Evolutionary conservation across 2,329 filamentous ascomycete genomes (phyloP).

Genomic region (Trichoderma atrobrunneum): DNA sequence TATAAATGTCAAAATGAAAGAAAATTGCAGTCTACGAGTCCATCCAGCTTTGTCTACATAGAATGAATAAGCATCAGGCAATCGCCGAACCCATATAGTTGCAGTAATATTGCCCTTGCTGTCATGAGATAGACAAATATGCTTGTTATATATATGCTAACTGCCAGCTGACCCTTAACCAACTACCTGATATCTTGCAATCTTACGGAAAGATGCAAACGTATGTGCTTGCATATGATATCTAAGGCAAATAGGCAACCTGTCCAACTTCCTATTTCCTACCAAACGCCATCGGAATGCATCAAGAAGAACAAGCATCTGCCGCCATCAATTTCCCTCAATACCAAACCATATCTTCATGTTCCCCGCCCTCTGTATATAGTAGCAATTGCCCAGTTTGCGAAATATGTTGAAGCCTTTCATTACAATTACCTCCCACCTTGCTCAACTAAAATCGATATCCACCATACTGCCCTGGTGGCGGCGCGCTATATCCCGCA

Average conservation of each 20-base stretch:
- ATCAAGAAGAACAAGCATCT: slow-evolving; percentile 12
- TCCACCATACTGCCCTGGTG: slow-evolving; percentile 37
- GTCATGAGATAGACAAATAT: background rate
- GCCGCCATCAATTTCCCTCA: background rate
- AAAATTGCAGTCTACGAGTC: background rate
- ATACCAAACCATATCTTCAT: background rate
- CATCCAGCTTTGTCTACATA: background rate
- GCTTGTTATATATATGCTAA: background rate
- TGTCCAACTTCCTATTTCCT: slow-evolving; percentile 11
- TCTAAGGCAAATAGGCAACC: slow-evolving; percentile 14
- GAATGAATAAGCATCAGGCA: background rate
- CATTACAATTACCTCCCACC: background rate
- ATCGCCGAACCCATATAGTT: background rate
- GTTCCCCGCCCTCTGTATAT: background rate
- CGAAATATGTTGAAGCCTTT: background rate
- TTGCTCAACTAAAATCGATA: slow-evolving; percentile 32
- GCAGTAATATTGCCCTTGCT: background rate
- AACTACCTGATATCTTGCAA: background rate
- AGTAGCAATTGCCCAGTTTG: slow-evolving; percentile 7
- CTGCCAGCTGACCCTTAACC: background rate
- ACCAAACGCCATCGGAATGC: slow-evolving; percentile 20
- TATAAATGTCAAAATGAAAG: too few species aligned
- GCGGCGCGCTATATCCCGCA: slow-evolving; percentile 31
- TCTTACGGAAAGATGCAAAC: background rate
- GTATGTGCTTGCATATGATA: slow-evolving; percentile 4